phyloP scores from a whole-genome alignment of 441 rosid genomes.

The Erodium trifolium region DNA sequence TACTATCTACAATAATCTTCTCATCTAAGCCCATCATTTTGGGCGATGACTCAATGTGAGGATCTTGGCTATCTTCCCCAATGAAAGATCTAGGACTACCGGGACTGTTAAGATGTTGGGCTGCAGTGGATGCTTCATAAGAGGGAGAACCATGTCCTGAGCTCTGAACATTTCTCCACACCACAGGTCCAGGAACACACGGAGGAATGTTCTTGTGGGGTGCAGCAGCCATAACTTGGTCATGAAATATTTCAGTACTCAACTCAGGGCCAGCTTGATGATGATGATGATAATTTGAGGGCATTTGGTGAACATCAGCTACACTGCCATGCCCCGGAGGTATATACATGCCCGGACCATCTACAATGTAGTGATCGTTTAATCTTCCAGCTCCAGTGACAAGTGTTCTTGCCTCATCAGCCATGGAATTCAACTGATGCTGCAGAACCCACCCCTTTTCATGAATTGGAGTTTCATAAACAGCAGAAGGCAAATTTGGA shows the following conservation, averaged over 20 bases:
- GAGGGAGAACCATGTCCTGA: conserved; percentile 43
- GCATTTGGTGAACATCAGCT: conserved; percentile 42
- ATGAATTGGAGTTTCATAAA: conserved; percentile 46
- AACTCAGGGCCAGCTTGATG: conserved; percentile 48
- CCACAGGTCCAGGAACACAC: conserved; percentile 38
- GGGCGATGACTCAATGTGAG: conserved; percentile 43
- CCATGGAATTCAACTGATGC: conserved; percentile 48
- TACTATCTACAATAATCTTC: conserved; percentile 18
- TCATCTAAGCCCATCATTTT: conserved; percentile 51
- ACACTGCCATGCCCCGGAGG: conserved; percentile 46
- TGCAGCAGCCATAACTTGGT: conserved; percentile 38
- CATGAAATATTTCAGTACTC: conserved; percentile 50
- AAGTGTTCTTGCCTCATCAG: conserved; percentile 61
- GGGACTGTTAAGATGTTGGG: conserved; percentile 46
- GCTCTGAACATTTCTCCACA: conserved; percentile 61
- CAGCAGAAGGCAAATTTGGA: conserved; percentile 71
- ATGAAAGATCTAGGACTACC: conserved; percentile 34
- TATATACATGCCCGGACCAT: conserved; percentile 52
- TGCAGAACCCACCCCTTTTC: conserved; percentile 73
- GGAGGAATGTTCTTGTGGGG: conserved; percentile 34
- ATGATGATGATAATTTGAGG: conserved; percentile 36
- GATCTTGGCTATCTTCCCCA: conserved; percentile 47
- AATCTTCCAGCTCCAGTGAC: conserved; percentile 56
- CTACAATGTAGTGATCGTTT: conserved; percentile 48
- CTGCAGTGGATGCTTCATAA: conserved; percentile 36